Evolutionary conservation across 1,284 basidiomycete genomes (phyloP).

Genomic region (Austropuccinia psidii): DNA sequence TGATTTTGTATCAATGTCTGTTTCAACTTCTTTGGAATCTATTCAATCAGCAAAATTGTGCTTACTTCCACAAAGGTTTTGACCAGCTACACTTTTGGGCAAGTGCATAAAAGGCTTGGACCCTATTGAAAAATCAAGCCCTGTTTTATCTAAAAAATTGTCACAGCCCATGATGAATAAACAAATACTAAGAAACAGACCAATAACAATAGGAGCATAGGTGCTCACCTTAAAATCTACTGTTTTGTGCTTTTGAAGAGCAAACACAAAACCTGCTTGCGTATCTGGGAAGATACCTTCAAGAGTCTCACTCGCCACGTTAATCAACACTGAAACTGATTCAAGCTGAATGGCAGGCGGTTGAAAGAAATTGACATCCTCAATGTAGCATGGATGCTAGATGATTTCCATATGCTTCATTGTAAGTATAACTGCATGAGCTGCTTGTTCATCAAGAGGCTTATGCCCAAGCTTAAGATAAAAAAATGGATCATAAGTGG

Average conservation of each 20-base stretch:
- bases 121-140: conserved; percentile 70
- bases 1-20: not conserved
- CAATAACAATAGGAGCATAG: too few relatives aligned
- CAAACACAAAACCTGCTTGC: conserved; percentile 85
- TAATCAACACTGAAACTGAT: conserved; percentile 64
- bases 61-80: conserved; percentile 50
- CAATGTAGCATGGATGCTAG: conserved; percentile 89
- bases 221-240: conserved; percentile 92
- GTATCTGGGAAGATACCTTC: conserved; percentile 94
- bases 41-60: too few relatives aligned
- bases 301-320: conserved; percentile 84
- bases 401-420: conserved; percentile 98
- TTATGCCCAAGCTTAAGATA: conserved; percentile 86
- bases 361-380: conserved; percentile 86
- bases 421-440: conserved; percentile 77
- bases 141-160: conserved; percentile 68
- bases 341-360: conserved; percentile 92
- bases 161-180: too few relatives aligned
- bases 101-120: conserved; percentile 65
- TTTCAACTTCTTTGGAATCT: too few relatives aligned
- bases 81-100: conserved; percentile 77
- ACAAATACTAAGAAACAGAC: too few relatives aligned
- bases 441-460: conserved; percentile 85
- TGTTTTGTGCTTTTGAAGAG: conserved; percentile 86
- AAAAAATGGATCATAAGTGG: conserved; percentile 68